Conservation (phyloP, 768 basidiomycete genomes). For the Rhodotorula graminis region DNA sequence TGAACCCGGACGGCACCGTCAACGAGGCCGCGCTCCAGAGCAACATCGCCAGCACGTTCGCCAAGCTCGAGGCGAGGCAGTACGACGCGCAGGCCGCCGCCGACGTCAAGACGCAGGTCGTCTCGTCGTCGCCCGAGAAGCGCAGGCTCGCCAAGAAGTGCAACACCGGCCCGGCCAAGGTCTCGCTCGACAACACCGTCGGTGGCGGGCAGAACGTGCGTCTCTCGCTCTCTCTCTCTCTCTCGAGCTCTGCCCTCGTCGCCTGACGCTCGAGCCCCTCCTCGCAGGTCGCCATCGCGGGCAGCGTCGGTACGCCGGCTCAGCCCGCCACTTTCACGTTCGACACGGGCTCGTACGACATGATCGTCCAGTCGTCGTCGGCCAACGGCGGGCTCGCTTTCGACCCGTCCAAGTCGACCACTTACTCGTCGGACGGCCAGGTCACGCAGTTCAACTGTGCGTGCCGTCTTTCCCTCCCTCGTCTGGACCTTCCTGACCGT, state of each 20-base stretch:
- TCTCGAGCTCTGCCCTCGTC: too few relatives aligned
- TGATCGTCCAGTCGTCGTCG: conserved; percentile 1
- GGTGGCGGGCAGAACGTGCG: too few relatives aligned
- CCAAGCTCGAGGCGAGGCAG: conserved; percentile 1
- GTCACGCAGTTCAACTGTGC: background rate
- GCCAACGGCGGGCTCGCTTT: background rate
- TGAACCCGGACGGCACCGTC: background rate
- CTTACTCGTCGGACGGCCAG: background rate
- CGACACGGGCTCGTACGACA: conserved; percentile 12
- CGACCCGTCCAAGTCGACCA: background rate
- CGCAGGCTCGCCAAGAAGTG: background rate
- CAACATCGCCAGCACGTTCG: background rate
- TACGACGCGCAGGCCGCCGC: background rate
- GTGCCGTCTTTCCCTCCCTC: background rate
- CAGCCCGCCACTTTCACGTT: background rate
- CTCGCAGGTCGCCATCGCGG: background rate
- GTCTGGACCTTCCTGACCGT: too few relatives aligned
- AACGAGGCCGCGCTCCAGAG: background rate
- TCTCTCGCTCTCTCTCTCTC: background rate
- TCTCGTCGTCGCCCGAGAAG: background rate
- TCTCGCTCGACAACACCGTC: background rate
- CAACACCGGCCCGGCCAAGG: background rate
- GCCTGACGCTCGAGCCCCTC: too few relatives aligned
- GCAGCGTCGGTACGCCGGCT: background rate
- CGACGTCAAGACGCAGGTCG: background rate